Evolutionary conservation across 2,329 filamentous ascomycete genomes (phyloP).

Genomic region (Rhexocercosporidium sp.): DNA sequence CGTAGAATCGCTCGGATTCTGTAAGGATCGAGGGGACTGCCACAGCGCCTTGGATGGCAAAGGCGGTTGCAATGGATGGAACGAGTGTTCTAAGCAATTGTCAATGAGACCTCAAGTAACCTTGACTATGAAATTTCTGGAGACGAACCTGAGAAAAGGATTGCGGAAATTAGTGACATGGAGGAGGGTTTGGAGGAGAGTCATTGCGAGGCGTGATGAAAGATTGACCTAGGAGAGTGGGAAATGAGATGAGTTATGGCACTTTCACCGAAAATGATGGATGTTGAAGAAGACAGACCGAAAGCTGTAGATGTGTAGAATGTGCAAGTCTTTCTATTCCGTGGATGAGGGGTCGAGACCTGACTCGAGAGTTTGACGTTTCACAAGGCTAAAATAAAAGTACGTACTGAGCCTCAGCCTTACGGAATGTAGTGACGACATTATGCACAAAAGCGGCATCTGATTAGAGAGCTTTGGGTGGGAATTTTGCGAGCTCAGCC

Average conservation of each 20-base stretch:
- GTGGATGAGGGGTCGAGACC: not conserved
- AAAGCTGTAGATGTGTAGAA: slow-evolving; percentile 2
- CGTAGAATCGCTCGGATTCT: slow-evolving; percentile 71
- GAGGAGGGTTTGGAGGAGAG: slow-evolving; percentile 54
- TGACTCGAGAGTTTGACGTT: not conserved
- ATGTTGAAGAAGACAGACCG: not conserved
- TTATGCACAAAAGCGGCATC: slow-evolving; percentile 4
- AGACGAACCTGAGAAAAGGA: slow-evolving; percentile 57
- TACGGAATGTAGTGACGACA: slow-evolving; percentile 15
- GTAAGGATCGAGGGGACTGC: slow-evolving; percentile 65
- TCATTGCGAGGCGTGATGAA: slow-evolving; percentile 30
- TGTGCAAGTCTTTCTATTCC: not conserved
- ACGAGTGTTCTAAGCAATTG: slow-evolving; percentile 62
- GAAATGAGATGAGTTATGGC: not conserved
- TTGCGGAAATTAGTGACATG: slow-evolving; percentile 64
- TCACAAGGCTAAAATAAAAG: not conserved
- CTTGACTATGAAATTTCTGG: no score
- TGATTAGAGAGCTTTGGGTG: no score
- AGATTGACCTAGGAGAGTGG: not conserved
- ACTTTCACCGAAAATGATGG: not conserved
- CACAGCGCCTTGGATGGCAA: slow-evolving; percentile 65
- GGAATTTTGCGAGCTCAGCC: no score
- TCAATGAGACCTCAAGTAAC: no score
- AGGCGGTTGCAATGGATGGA: slow-evolving; percentile 65
- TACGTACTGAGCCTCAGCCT: not conserved